phyloP scores from a whole-genome alignment of 345 rosid genomes.

The Lenwebbia sp. region DNA sequence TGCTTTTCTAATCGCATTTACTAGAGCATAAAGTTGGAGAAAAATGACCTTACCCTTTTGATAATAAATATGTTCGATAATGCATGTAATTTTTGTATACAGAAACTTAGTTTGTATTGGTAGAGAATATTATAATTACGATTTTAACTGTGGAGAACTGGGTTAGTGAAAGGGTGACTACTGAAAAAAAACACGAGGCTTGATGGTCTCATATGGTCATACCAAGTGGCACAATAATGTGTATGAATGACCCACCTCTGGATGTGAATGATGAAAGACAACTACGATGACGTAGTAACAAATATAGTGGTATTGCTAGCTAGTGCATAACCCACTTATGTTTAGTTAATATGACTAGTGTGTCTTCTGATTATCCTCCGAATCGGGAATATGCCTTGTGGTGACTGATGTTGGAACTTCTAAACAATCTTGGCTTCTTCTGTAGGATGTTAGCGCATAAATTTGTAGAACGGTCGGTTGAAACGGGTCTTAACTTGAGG shows the following conservation, averaged over 20 bases:
- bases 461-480: constrained; percentile 65
- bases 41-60: not conserved
- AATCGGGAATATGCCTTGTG: not conserved
- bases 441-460: constrained; percentile 96
- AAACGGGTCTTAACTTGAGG: constrained; percentile 39
- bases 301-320: not conserved
- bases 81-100: not conserved
- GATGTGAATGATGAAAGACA: not conserved
- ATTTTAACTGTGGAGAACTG: not conserved
- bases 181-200: not conserved
- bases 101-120: not conserved
- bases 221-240: not conserved
- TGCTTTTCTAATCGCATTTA: not conserved
- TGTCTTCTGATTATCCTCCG: not conserved
- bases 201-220: not conserved
- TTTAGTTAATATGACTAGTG: not conserved
- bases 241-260: not conserved
- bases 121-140: not conserved
- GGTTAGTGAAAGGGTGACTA: not conserved
- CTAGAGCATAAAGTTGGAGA: not conserved
- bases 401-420: not conserved
- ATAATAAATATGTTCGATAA: not conserved
- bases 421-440: not conserved
- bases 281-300: not conserved
- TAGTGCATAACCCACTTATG: not conserved